Evolutionary conservation across 2,329 filamentous ascomycete genomes (phyloP), one percentile per base, ranked within the genome.

Genomic region (Corynespora cassiicola): DNA sequence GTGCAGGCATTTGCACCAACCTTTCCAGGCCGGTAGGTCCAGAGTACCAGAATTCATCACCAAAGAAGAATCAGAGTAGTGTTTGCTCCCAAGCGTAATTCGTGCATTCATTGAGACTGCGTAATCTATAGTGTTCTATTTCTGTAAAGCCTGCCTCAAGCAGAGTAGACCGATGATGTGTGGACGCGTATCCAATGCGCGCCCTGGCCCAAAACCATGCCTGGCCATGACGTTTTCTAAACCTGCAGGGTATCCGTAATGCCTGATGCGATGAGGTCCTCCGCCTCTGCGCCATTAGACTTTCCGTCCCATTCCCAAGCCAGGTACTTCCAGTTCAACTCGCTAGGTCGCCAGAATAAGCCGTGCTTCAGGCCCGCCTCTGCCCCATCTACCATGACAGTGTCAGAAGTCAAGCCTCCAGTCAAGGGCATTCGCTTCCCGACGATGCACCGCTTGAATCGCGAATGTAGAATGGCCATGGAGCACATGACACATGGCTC

Each of bases 401-500:
- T 65, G 51, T 95, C 90, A 15, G 90, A 86, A 57, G 86, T 87
- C 72, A 96, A 76, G 27, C 89, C 91, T 32, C 92, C 92, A 9
- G 88, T 95, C 48, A 82, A 73, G 30, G 81, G 79, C 87, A 95
- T 94, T 38, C 88, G 81, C 47, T 84, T 78, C 48, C 82, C 83
- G 69, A 96, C 95, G 24, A 95, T 79, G 34, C 91, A 87, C 36
- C 87, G 85, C 28, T 88, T 85, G 78, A 99, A 96, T 33, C 94
- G 83, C 7, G 92, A 96, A 65, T 97, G 91, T 15, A 97, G 77
- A 54, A 97, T 87, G 1, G 89, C 94, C 94, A 97, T 97, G 22
- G 88, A 90, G 71, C 94, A 99, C 81, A 95, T 95, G 44, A 95
- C 81, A 65, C 94, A 99, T 5, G 94, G 94, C 71, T 99, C 94